These are phyloP conservation scores for Dendrostoma leiphaemia DNA, from an alignment of 2,329 filamentous ascomycete genomes.

Conservation along the genomic window DNA sequence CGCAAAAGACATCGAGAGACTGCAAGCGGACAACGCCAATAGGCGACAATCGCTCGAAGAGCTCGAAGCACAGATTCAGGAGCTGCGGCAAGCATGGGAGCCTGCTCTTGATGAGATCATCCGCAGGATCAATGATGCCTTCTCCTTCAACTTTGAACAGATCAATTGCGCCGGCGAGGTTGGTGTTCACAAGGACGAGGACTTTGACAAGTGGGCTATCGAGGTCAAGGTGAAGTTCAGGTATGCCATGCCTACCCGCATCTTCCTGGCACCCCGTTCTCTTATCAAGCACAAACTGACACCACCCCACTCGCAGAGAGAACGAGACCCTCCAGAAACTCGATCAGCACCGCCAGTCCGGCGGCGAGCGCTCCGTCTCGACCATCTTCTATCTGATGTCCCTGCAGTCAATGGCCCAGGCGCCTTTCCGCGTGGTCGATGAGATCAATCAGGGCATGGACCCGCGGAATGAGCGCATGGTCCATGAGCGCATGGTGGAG, in stretches of 20 bases:
- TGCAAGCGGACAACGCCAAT: constrained; percentile 56
- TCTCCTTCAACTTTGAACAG: constrained; percentile 88
- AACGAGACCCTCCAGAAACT: constrained; percentile 81
- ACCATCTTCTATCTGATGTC: constrained; percentile 99
- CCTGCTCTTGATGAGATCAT: constrained; percentile 77
- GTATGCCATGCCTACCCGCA: constrained; percentile 43
- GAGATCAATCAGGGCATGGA: constrained; percentile 99
- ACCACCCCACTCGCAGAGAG: constrained; percentile 50
- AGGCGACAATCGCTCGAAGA: constrained; percentile 54
- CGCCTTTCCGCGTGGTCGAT: constrained; percentile 96
- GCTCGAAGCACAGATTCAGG: constrained; percentile 57
- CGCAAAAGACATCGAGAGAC: constrained; percentile 64
- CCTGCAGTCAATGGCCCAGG: constrained; percentile 86
- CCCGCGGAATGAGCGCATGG: constrained; percentile 95
- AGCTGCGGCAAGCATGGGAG: constrained; percentile 75
- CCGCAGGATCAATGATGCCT: constrained; percentile 80
- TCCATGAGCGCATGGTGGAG: constrained; percentile 96
- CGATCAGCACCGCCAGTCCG: constrained; percentile 90
- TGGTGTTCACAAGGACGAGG: constrained; percentile 80
- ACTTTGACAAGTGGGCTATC: constrained; percentile 93
- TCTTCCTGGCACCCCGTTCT: not conserved
- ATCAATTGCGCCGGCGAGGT: constrained; percentile 95
- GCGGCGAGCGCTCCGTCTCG: constrained; percentile 91
- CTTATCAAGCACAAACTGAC: constrained; percentile 23
- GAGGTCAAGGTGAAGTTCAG: constrained; percentile 95